Conservation (phyloP, 2,329 filamentous ascomycete genomes). For the Clonostachys chloroleuca region DNA sequence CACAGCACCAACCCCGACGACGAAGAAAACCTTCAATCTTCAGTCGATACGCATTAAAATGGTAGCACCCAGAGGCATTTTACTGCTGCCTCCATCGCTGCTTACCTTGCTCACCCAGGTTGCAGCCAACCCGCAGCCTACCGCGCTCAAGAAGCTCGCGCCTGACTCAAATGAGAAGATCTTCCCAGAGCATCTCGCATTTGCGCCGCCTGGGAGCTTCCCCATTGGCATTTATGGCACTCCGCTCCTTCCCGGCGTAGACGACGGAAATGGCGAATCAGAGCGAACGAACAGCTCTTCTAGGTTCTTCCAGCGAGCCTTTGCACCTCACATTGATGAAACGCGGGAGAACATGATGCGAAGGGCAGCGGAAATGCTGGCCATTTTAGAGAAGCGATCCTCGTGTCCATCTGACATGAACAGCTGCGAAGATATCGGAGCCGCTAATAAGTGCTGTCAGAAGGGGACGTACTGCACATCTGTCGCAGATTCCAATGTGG, state of each 20-base stretch:
- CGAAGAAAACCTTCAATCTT: too few relatives aligned
- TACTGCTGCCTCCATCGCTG: constrained; percentile 35
- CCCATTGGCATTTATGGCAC: constrained; percentile 8
- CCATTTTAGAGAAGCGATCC: constrained; percentile 48
- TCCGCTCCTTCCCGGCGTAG: neutral
- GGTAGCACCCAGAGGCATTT: constrained; percentile 18
- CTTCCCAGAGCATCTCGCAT: constrained; percentile 60
- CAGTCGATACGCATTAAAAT: too few relatives aligned
- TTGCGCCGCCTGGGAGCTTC: constrained; percentile 22
- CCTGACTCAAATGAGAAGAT: constrained; percentile 71
- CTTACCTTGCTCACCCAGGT: constrained; percentile 36
- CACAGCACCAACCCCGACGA: too few relatives aligned
- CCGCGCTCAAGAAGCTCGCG: constrained; percentile 69
- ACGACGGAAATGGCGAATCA: neutral
- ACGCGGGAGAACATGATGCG: constrained; percentile 23
- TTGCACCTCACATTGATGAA: constrained; percentile 37
- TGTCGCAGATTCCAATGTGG: constrained; percentile 57
- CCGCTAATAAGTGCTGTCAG: constrained; percentile 69
- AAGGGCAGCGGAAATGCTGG: constrained; percentile 39
- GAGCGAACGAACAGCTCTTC: constrained; percentile 6
- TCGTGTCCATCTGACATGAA: constrained; percentile 66
- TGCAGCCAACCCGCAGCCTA: constrained; percentile 36
- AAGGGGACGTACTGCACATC: constrained; percentile 61
- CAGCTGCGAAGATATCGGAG: constrained; percentile 59
- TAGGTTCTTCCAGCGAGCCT: constrained; percentile 40